phyloP scores from a whole-genome alignment of 1,139 yeast species.

The Zygosaccharomyces sapae region DNA sequence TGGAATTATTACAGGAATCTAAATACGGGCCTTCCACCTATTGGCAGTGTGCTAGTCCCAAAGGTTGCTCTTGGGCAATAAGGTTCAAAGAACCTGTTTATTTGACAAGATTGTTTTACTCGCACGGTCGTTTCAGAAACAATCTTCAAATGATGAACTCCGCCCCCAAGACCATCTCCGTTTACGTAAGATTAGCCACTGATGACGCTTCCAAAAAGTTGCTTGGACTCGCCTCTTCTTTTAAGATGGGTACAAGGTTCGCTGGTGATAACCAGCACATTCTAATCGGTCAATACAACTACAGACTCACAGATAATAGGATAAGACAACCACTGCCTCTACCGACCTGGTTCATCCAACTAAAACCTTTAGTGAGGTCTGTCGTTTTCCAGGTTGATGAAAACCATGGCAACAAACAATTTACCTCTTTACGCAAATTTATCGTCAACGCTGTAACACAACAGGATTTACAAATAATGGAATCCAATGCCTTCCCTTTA shows the following conservation, averaged over 20 bases:
- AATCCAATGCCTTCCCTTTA: constrained; percentile 19
- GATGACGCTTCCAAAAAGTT: constrained; percentile 11
- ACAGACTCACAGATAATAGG: constrained; percentile 29
- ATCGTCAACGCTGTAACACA: constrained; percentile 38
- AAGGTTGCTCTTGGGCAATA: constrained; percentile 34
- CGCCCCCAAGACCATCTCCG: constrained; percentile 36
- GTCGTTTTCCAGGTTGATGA: constrained; percentile 32
- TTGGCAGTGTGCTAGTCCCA: constrained; percentile 34
- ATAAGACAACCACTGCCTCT: constrained; percentile 33
- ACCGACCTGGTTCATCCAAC: constrained; percentile 33
- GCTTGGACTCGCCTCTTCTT: constrained; percentile 13
- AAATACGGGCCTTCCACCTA: constrained; percentile 29
- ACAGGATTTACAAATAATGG: constrained; percentile 35
- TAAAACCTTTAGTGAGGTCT: constrained; percentile 32
- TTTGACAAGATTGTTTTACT: constrained; percentile 34
- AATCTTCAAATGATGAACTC: constrained; percentile 37
- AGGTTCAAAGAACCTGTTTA: constrained; percentile 38
- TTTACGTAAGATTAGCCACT: constrained; percentile 32
- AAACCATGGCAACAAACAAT: constrained; percentile 38
- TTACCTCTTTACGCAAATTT: constrained; percentile 36
- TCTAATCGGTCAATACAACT: constrained; percentile 28
- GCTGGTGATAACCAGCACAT: constrained; percentile 22
- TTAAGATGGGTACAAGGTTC: constrained; percentile 20
- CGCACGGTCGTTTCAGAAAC: constrained; percentile 37
- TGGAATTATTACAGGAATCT: constrained; percentile 28